Evolutionary conservation across 495 filamentous ascomycete species (phyloP).

Genomic region (Alectoria sarmentosa): DNA sequence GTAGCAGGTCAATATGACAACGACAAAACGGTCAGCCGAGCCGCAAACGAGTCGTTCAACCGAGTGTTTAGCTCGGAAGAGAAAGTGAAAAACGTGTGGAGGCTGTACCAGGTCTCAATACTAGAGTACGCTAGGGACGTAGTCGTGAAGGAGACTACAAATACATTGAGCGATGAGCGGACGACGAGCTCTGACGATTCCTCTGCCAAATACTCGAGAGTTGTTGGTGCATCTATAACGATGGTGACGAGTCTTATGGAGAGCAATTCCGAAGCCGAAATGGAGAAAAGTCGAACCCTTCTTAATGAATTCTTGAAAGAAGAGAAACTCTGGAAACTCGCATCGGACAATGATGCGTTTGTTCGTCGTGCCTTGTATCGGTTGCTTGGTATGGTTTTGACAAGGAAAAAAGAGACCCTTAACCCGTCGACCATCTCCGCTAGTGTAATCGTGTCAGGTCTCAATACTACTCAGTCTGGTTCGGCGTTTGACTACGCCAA

Average conservation of each 20-base stretch:
- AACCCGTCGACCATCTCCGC: conserved; percentile 57
- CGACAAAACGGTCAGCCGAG: conserved; percentile 63
- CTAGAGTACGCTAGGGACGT: conserved; percentile 75
- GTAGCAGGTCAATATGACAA: conserved; percentile 80
- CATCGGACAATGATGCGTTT: conserved; percentile 55
- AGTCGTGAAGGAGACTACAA: conserved; percentile 62
- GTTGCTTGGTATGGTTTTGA: conserved; percentile 54
- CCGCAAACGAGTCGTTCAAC: conserved; percentile 66
- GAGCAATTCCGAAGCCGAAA: conserved; percentile 41
- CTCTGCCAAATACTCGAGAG: conserved; percentile 72
- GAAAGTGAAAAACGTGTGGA: conserved; percentile 69
- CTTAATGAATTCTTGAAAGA: conserved; percentile 55
- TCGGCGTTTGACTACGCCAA: conserved; percentile 65
- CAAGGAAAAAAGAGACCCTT: conserved; percentile 51
- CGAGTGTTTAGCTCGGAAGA: conserved; percentile 70
- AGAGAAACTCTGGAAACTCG: conserved; percentile 69
- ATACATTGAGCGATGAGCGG: conserved; percentile 82
- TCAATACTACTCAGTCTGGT: conserved; percentile 60
- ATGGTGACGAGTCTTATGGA: conserved; percentile 45
- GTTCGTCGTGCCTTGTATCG: conserved; percentile 65
- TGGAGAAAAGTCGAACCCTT: conserved; percentile 40
- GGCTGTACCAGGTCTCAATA: conserved; percentile 63
- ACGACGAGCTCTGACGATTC: conserved; percentile 78
- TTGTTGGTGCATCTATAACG: conserved; percentile 53
- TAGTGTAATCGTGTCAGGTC: conserved; percentile 58